phyloP scores from a whole-genome alignment of 257 asterid species.

The Thymus mandschuricus region DNA sequence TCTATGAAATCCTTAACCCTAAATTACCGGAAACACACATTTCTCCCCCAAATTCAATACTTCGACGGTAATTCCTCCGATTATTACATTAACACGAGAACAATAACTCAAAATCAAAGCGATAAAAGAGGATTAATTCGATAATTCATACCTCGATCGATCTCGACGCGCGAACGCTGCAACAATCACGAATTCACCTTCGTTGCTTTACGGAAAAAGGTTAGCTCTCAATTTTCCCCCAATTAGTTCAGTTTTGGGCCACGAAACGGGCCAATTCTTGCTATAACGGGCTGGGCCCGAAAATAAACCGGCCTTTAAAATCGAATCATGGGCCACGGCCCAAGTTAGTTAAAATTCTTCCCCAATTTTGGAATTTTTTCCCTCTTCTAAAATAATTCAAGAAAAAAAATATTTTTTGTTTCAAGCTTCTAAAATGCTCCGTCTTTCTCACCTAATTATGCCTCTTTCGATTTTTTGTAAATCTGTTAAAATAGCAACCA shows the following conservation, averaged over 20 bases:
- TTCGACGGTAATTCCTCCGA: background rate
- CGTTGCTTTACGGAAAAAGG: background rate
- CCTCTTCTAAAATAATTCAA: no score
- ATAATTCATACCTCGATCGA: background rate
- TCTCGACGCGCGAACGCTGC: background rate
- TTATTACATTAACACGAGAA: background rate
- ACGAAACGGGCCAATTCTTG: no score
- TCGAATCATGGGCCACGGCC: background rate
- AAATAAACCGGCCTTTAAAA: background rate
- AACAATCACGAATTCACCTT: background rate
- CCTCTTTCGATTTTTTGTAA: no score
- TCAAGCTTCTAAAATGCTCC: no score
- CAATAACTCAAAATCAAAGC: background rate
- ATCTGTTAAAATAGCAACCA: no score
- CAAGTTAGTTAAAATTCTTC: background rate
- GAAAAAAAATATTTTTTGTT: no score
- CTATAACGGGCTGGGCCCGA: background rate
- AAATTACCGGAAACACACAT: background rate
- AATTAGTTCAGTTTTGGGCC: background rate
- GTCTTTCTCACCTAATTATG: no score
- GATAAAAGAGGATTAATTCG: background rate
- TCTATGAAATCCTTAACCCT: constrained; percentile 6
- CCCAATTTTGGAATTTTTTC: no score
- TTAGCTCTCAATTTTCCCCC: background rate
- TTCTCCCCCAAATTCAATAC: constrained; percentile 2